Evolutionary conservation across 495 filamentous ascomycete genomes (phyloP).

Genomic region (Tuber indicum): DNA sequence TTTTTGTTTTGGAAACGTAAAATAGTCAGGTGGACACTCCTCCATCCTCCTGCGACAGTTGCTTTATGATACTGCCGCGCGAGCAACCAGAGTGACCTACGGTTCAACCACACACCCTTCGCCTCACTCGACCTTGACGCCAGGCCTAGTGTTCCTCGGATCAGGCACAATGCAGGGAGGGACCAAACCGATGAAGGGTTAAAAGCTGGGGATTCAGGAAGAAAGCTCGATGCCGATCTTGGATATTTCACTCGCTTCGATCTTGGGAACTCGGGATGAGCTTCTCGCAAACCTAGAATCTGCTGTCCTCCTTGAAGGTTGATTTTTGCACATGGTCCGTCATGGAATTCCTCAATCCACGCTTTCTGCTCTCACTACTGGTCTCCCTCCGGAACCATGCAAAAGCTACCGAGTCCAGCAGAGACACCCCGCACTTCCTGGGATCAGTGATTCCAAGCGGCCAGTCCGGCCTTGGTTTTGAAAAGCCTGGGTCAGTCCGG

Average conservation of each 20-base stretch:
- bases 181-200: not conserved
- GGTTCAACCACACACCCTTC: not conserved
- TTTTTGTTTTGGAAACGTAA: too few relatives aligned
- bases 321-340: conserved; percentile 52
- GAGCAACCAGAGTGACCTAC: not conserved
- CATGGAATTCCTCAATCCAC: conserved; percentile 45
- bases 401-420: conserved; percentile 47
- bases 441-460: conserved; percentile 41
- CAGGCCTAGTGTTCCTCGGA: not conserved
- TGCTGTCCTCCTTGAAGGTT: conserved; percentile 44
- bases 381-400: conserved; percentile 43
- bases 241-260: conserved; percentile 46
- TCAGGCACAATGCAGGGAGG: not conserved
- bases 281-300: conserved; percentile 46
- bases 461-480: too few relatives aligned
- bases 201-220: not conserved
- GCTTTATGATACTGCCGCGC: not conserved
- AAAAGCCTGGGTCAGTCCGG: too few relatives aligned
- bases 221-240: conserved; percentile 45
- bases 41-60: not conserved
- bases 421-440: conserved; percentile 53
- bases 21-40: too few relatives aligned
- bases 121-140: too few relatives aligned
- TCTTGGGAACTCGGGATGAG: conserved; percentile 22
- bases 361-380: conserved; percentile 44